These are phyloP conservation scores for Periconia sp. DNA, from an alignment of 2,329 filamentous ascomycete species.

Conservation along the genomic window DNA sequence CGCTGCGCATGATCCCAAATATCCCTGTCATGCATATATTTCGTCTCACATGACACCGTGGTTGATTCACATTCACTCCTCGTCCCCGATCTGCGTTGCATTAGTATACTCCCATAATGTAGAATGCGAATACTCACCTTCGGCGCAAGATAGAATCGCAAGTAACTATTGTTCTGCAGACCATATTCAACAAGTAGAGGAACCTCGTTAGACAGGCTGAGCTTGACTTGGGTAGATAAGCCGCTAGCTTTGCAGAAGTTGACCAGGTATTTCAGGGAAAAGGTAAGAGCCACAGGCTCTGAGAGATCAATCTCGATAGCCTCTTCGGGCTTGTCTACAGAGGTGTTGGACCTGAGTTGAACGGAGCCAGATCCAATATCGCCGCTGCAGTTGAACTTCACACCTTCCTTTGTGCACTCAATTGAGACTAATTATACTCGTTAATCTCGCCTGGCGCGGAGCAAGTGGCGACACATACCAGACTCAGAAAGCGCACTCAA, in stretches of 20 bases:
- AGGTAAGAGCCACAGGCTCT: constrained; percentile 92
- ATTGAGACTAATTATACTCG: constrained; percentile 75
- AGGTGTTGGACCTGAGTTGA: constrained; percentile 85
- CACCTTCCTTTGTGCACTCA: constrained; percentile 94
- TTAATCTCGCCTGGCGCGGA: constrained; percentile 25
- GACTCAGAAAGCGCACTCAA: constrained; percentile 92
- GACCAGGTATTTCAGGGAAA: constrained; percentile 98
- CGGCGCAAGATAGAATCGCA: constrained; percentile 97
- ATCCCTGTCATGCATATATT: constrained; percentile 33
- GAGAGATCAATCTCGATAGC: constrained; percentile 89
- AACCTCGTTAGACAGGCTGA: constrained; percentile 95
- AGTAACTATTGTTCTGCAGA: constrained; percentile 82
- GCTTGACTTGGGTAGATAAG: constrained; percentile 81
- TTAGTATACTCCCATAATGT: constrained; percentile 40
- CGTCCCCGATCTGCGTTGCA: constrained; percentile 69
- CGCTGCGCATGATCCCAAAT: constrained; percentile 29
- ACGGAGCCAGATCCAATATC: constrained; percentile 97
- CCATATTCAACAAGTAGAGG: constrained; percentile 93
- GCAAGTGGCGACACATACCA: constrained; percentile 65
- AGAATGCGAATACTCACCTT: constrained; percentile 69
- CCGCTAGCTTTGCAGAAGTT: constrained; percentile 99
- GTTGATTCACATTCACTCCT: constrained; percentile 60
- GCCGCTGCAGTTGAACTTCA: constrained; percentile 91
- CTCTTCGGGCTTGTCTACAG: constrained; percentile 85
- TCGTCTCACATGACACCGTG: constrained; percentile 24